Base-by-base conservation (phyloP, 345 rosid genomes). In the Mangifera indica region DNA sequence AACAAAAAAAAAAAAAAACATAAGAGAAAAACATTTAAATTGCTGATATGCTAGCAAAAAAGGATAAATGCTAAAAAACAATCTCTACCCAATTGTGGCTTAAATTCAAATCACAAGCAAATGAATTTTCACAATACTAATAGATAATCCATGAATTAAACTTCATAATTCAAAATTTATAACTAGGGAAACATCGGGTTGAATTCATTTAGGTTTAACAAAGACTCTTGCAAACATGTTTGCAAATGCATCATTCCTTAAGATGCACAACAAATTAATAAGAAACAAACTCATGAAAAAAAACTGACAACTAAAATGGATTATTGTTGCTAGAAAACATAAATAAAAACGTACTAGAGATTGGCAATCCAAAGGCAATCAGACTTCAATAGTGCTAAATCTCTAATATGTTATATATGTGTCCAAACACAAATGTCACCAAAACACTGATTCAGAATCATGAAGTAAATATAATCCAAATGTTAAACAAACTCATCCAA, bases 401-500 rank as follows among this genome's bases (percentile, higher is more conserved):
- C 25, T 18, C 14, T 26, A 24, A 24, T 24, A 66, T 40, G n/a
- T 20, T 52, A 67, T 18, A n/a, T 46, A 51, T 2, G 4, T 10
- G 46, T 67, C 53, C 26, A 52, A 53, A 54, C 58, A 26, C 70
- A 52, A 51, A 53, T 12, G 18, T 54, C 14, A 20, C n/a, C 40
- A 53, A 7, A 34, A 6, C 8, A 10, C 53, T 18, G 10, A 48
- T 34, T 21, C 20, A 15, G 56, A 67, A 54, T n/a, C 21, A 57
- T n/a, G 25, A 14, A 5, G 12, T n/a, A n/a, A n/a, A n/a, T 5
- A 63, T 21, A 68, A 69, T 40, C 63, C 44, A 65, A 25, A 17
- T 52, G n/a, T 45, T 26, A 66, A 25, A 66, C 69, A 24, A 48
- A 65, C n/a, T 22, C 25, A 46, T 9, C 56, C 42, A 66, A 66